Conservation (phyloP, 305 asterid genomes). For the Rubia tinctorum region DNA sequence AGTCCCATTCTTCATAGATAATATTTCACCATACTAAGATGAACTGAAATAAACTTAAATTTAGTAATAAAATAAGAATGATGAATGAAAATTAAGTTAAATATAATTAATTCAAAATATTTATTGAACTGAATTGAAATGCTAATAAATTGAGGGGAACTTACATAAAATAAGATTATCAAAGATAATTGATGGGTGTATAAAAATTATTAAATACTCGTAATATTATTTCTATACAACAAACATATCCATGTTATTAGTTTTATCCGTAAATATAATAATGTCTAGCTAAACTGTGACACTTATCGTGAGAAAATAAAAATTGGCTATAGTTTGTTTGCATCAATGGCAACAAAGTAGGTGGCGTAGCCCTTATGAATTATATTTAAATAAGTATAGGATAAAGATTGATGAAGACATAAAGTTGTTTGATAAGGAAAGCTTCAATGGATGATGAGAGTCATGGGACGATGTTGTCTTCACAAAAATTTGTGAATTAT, state of each 20-base stretch:
- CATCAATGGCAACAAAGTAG: conserved; percentile 31
- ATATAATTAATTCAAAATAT: too few species aligned
- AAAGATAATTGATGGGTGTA: background rate
- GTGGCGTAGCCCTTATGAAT: conserved; percentile 29
- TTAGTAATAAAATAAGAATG: too few species aligned
- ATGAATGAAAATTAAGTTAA: too few species aligned
- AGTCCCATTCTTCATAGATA: too few species aligned
- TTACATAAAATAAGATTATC: background rate
- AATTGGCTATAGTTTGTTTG: conserved; percentile 22
- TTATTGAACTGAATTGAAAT: too few species aligned
- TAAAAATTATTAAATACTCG: background rate
- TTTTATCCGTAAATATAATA: background rate
- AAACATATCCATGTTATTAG: background rate
- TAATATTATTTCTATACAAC: background rate
- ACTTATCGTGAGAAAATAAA: conserved; percentile 8
- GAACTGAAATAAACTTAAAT: too few species aligned
- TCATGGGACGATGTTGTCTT: conserved; percentile 29
- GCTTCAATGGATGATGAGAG: conserved; percentile 16
- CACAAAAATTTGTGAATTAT: too few species aligned
- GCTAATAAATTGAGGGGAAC: too few species aligned
- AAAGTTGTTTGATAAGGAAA: conserved; percentile 31
- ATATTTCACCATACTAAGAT: too few species aligned
- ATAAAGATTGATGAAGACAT: conserved; percentile 43
- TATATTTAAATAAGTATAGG: conserved; percentile 23
- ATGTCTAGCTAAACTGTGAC: background rate